Evolutionary conservation across 1,139 yeast species (phyloP).

Genomic region (Groenewaldozyma auringiensis): DNA sequence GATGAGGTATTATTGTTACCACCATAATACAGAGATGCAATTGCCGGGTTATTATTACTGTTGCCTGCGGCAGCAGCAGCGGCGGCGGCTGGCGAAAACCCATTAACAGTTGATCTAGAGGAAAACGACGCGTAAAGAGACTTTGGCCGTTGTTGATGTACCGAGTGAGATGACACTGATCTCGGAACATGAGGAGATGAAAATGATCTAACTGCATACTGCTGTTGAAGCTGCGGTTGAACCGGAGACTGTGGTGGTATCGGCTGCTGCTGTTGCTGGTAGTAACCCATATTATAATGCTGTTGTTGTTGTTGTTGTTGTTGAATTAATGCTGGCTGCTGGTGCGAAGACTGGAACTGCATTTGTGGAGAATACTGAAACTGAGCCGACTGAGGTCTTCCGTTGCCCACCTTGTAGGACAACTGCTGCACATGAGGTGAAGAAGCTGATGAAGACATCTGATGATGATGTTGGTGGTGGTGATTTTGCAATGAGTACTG

Average conservation of each 20-base stretch:
- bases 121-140: conserved; percentile 3
- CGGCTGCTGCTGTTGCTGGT: neutral
- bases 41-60: no score
- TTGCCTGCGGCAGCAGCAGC: neutral
- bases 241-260: neutral
- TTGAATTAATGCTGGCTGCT: neutral
- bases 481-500: neutral
- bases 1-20: conserved; percentile 1
- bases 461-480: neutral
- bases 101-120: no score
- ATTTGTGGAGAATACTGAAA: neutral
- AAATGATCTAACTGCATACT: neutral
- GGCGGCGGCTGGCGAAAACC: neutral
- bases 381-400: neutral
- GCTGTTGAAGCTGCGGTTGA: conserved; percentile 3
- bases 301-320: no score
- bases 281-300: neutral
- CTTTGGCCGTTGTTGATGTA: conserved; percentile 4
- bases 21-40: conserved; percentile 2
- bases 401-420: neutral
- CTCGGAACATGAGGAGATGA: conserved; percentile 5
- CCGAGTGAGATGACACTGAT: conserved; percentile 2
- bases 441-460: neutral
- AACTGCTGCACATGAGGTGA: neutral
- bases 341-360: conserved; percentile 2